Conservation (phyloP, 176 grass and related monocot species). For the Musa beccarii region DNA sequence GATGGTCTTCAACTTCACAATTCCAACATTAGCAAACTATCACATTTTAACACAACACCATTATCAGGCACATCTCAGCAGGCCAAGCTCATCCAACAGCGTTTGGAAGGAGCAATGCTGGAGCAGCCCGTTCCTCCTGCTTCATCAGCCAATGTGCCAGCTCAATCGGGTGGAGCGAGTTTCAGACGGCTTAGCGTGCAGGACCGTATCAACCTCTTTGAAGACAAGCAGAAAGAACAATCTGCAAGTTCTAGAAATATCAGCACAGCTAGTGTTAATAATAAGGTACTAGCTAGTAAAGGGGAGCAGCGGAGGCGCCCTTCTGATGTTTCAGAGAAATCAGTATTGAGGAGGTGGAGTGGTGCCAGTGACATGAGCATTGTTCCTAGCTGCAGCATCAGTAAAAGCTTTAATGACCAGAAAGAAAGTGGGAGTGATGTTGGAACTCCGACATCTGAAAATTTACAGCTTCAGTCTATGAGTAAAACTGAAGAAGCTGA, state of each 20-base stretch:
- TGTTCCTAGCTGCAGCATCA: constrained; percentile 61
- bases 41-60: neutral
- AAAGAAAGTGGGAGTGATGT: constrained; percentile 50
- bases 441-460: constrained; percentile 54
- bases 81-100: neutral
- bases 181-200: constrained; percentile 81
- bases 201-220: constrained; percentile 95
- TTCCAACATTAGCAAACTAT: neutral
- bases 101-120: constrained; percentile 31
- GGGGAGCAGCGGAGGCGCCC: constrained; percentile 73
- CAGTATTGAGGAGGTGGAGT: constrained; percentile 84
- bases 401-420: constrained; percentile 41
- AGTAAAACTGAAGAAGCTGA: constrained; percentile 34
- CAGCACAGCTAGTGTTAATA: constrained; percentile 33
- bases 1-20: neutral
- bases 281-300: constrained; percentile 50
- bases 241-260: constrained; percentile 54
- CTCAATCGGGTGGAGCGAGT: constrained; percentile 16
- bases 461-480: constrained; percentile 36
- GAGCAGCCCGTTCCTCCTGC: constrained; percentile 29
- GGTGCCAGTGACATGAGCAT: constrained; percentile 96
- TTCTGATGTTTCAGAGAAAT: constrained; percentile 82
- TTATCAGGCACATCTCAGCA: constrained; percentile 15
- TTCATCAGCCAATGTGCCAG: neutral
- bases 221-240: constrained; percentile 74